Percentiles rank a stretch among this genome's conserved stretches.
phyloP scores from a whole-genome alignment of 352 stramenopile species.

The Paralagenidium karlingii region DNA sequence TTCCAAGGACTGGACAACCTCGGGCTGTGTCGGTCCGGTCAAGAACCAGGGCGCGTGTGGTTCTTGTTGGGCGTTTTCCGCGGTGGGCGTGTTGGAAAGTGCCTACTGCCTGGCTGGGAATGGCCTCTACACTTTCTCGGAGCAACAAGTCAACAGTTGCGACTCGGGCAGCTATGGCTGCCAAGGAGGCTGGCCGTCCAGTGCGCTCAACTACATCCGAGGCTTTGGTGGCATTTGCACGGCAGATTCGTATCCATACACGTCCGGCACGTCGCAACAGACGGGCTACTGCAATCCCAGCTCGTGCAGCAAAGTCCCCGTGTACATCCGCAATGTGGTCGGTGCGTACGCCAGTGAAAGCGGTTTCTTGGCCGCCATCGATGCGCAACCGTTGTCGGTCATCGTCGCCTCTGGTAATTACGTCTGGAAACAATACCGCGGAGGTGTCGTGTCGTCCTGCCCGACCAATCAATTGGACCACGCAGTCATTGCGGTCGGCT shows the following conservation, averaged over 20 bases:
- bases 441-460: constrained; percentile 2
- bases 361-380: not conserved
- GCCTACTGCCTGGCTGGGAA: constrained; percentile 12
- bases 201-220: constrained; percentile 1
- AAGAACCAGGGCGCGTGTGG: constrained; percentile 13
- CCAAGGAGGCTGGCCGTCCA: not conserved
- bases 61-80: constrained; percentile 8
- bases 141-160: constrained; percentile 3
- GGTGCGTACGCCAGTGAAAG: not conserved
- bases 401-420: constrained; percentile 6
- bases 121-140: constrained; percentile 1
- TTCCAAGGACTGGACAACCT: constrained; percentile 5
- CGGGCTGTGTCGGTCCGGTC: constrained; percentile 9
- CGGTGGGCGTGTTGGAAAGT: constrained; percentile 5
- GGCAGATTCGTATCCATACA: not conserved
- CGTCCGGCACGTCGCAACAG: not conserved
- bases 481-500: constrained; percentile 12
- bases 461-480: constrained; percentile 9
- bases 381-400: not conserved
- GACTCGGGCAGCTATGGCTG: constrained; percentile 1
- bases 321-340: not conserved
- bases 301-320: not conserved
- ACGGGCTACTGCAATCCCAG: not conserved
- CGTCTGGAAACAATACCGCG: constrained; percentile 9
- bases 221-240: not conserved